These are phyloP conservation scores for Gynochthodes officinalis DNA, from an alignment of 257 asterid species.

Conservation along the genomic window DNA sequence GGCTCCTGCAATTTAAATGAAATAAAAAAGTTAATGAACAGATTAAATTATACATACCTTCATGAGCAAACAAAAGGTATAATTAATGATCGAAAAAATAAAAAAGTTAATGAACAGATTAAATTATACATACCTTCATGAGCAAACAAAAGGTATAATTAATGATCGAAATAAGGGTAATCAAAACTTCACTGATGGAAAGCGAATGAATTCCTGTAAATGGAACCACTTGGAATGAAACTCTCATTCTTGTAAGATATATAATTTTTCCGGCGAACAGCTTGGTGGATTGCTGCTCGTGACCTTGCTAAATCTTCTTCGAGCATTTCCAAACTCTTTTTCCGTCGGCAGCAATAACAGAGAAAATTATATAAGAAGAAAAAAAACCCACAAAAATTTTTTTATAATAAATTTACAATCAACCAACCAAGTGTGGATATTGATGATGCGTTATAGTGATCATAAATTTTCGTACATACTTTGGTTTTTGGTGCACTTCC, in stretches of 20 bases:
- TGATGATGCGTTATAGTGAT: too few relatives aligned
- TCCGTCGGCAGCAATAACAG: not conserved
- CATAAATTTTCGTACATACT: too few relatives aligned
- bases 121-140: too few relatives aligned
- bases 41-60: too few relatives aligned
- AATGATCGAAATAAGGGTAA: not conserved
- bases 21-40: too few relatives aligned
- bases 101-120: too few relatives aligned
- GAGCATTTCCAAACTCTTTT: slow-evolving; percentile 2
- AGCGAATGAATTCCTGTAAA: slow-evolving; percentile 25
- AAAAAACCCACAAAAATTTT: too few relatives aligned
- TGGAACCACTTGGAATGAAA: slow-evolving; percentile 25
- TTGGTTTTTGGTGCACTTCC: too few relatives aligned
- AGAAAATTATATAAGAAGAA: not conserved
- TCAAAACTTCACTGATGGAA: slow-evolving; percentile 24
- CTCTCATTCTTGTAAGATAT: not conserved
- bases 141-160: too few relatives aligned
- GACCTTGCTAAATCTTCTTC: slow-evolving; percentile 28
- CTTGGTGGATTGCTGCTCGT: slow-evolving; percentile 17
- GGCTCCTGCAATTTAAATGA: slow-evolving; percentile 11
- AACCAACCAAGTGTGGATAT: not conserved
- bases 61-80: too few relatives aligned
- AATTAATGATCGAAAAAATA: too few relatives aligned
- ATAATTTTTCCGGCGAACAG: slow-evolving; percentile 10
- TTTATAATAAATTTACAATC: too few relatives aligned